These are phyloP conservation scores for Phytophthora podocarpi DNA, from an alignment of 352 stramenopile species.

Conservation along the genomic window DNA sequence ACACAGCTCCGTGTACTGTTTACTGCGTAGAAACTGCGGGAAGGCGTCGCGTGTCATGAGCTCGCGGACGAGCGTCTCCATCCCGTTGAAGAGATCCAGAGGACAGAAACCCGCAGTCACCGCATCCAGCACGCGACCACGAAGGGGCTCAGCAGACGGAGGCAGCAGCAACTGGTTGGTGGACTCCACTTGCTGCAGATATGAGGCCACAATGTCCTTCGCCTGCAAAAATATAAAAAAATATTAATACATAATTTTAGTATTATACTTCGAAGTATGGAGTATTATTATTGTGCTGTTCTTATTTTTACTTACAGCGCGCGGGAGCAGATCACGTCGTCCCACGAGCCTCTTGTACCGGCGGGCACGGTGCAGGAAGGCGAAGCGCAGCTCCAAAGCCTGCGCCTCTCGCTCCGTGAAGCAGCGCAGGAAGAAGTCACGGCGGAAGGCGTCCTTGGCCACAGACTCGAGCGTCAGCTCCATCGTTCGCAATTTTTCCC, in stretches of 20 bases:
- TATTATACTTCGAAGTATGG: too few species aligned
- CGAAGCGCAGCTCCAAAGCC: constrained; percentile 59
- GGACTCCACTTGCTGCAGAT: constrained; percentile 39
- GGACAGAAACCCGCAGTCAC: constrained; percentile 40
- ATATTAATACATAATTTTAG: not conserved
- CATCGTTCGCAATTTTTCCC: constrained; percentile 11
- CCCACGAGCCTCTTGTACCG: constrained; percentile 65
- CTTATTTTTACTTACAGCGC: constrained; percentile 39
- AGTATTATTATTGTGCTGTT: not conserved
- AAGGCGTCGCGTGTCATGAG: constrained; percentile 60
- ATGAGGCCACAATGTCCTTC: constrained; percentile 48
- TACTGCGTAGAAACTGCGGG: constrained; percentile 48
- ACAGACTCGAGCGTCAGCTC: constrained; percentile 64
- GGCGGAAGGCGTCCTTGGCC: constrained; percentile 58
- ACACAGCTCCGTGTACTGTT: constrained; percentile 60
- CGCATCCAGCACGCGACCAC: constrained; percentile 33
- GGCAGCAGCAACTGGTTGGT: constrained; percentile 25
- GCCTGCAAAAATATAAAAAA: constrained; percentile 31
- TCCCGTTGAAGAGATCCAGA: constrained; percentile 61
- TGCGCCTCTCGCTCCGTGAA: constrained; percentile 56
- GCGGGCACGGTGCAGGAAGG: constrained; percentile 59
- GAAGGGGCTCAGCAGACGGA: constrained; percentile 33
- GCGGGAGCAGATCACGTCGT: constrained; percentile 45
- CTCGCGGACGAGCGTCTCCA: constrained; percentile 58
- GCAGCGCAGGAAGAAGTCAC: constrained; percentile 60